Evolutionary conservation across 192 early-diverging fungal genomes (phyloP), one percentile per base, ranked within the genome.

Genomic region (Linnemannia zychae): DNA sequence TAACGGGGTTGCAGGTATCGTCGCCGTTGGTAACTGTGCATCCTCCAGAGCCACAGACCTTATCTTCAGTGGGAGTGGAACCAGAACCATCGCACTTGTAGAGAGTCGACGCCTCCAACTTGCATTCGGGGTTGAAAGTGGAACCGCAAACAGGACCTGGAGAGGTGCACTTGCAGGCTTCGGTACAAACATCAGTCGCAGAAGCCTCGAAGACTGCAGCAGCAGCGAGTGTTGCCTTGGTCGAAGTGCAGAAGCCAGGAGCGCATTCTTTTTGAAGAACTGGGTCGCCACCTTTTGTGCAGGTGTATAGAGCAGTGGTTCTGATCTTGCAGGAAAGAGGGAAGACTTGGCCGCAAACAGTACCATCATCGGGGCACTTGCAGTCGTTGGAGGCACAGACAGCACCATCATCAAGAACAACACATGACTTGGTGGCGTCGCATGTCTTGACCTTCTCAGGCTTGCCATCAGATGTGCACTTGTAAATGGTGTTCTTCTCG

Each of bases 301-400:
- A 71, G 16, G 18, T 47, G 44, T 71, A 71, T 18, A 71, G 69
- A 11, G 69, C 16, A 18, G 11, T 31, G 28, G 37, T 24, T 9
- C 4, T 24, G 44, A 71, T 38, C 18, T 22, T 20, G 44, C 69
- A 71, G 6, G 40, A 47, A n/a, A 22, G 18, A 47, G 69, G 69
- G 69, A 71, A 71, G 37, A 47, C 22, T 17, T 52, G 20, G 4
- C 38, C 71, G 37, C 71, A 72, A 24, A 33, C 71, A 49, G 34
- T 33, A 53, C 71, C 71, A 17, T 52, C 49, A 48, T 37, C n/a
- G 48, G 71, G 37, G 31, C 71, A 72, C 49, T 49, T 72, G 71
- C 71, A 72, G 28, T 72, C 71, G 7, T 72, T 46, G 46, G 47
- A 16, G 20, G 7, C 38, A 52, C 71, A 72, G 28, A 33, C 12